A percentile compares a stretch with the other conserved stretches of the same genome.
Conservation (phyloP, 805 yeast species). For the Saccharomycopsis olivae region DNA sequence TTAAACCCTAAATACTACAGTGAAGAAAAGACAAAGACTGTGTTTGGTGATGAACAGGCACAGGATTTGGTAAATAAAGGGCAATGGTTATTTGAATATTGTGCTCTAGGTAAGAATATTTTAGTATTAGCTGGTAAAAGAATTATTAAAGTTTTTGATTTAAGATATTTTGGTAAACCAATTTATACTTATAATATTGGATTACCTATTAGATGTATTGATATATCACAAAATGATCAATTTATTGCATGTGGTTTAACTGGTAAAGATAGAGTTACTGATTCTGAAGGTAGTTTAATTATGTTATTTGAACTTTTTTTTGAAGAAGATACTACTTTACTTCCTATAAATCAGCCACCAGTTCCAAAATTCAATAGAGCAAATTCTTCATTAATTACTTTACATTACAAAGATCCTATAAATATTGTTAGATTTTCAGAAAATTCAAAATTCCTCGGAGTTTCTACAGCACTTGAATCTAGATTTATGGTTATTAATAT, state of each 20-base stretch:
- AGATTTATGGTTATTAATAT: conserved; percentile 69
- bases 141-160: conserved; percentile 52
- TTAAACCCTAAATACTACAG: conserved; percentile 19
- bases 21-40: conserved; percentile 3
- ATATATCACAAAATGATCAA: conserved; percentile 53
- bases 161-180: conserved; percentile 45
- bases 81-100: conserved; percentile 15
- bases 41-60: conserved; percentile 23
- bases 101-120: conserved; percentile 22
- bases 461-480: conserved; percentile 55
- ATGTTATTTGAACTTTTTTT: conserved; percentile 10
- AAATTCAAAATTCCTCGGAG: conserved; percentile 36
- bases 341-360: neutral
- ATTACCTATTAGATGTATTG: conserved; percentile 72
- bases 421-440: conserved; percentile 63
- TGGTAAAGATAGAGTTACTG: conserved; percentile 44
- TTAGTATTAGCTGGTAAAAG: conserved; percentile 66
- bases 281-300: conserved; percentile 16
- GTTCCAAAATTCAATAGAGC: neutral
- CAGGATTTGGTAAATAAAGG: conserved; percentile 24
- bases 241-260: conserved; percentile 74
- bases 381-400: conserved; percentile 44
- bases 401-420: conserved; percentile 83
- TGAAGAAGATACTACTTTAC: neutral
- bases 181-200: conserved; percentile 59